Base-by-base conservation (phyloP, 495 filamentous ascomycete species). In the Talaromyces stipitatus region DNA sequence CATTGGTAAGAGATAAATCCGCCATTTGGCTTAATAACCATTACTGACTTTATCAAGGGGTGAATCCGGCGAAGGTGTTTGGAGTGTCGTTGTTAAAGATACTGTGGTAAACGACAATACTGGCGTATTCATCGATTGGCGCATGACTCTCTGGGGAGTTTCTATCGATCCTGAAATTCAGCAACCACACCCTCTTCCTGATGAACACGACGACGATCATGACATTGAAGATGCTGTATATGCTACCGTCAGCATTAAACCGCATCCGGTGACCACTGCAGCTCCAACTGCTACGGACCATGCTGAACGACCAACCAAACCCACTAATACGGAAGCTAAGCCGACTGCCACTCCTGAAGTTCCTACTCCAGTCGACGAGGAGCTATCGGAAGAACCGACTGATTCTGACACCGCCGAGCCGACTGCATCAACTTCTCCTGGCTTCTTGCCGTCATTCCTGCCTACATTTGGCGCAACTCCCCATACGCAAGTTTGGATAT, bases 391-490 rank as follows among this genome's bases (percentile, higher is more conserved):
- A 48, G 58, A 62, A 24, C 60, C 65, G 22, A 57, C 70, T 9
- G 64, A 68, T 29, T 55, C 70, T n/a, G 57, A 65, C 2, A 29
- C 61, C 27, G 61, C 74, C 16, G 64, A 67, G 53, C 50, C 70
- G 20, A 61, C 67, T 22, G 48, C 59, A 18, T 64, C 72, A 10
- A 61, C 74, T 30, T 63, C 78, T 32, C 58, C 76, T 47, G 84
- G 81, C 66, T 88, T 95, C 69, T 77, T 97, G 38, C 90, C 90
- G 2, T 90, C 88, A 9, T 95, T 91, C 77, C 86, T 98, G 61
- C 92, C 94, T 7, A 95, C 90, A n/a, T 95, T 98, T 62, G 94
- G 94, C 55, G 86, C 92, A 32, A 91, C 88, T 11, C 90, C 91
- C 63, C 82, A 84, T 57, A 96, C 92, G 6, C 90, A 95, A 66